phyloP scores from a whole-genome alignment of 108 stramenopile species.

The Cyclotella baltica region DNA sequence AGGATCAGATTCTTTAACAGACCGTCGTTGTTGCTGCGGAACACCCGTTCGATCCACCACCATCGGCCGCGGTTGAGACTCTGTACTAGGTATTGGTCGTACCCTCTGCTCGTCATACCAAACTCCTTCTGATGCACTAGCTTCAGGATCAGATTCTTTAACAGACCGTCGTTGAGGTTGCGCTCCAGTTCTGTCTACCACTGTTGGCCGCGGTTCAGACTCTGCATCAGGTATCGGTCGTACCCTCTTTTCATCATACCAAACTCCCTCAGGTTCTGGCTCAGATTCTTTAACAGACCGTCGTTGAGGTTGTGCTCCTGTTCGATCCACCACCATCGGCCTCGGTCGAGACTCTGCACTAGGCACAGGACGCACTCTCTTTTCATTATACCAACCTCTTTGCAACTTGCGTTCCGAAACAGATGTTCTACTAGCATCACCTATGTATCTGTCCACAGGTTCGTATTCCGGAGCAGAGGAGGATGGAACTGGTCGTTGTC shows the following conservation, averaged over 20 bases:
- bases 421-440: constrained; percentile 13
- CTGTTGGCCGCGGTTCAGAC: neutral
- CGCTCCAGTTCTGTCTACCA: neutral
- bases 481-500: constrained; percentile 21
- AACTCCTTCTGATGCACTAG: too few relatives aligned
- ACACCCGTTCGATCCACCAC: neutral
- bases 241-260: constrained; percentile 1
- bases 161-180: neutral
- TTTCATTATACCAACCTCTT: constrained; percentile 6
- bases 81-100: neutral
- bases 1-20: neutral
- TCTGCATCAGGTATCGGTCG: neutral
- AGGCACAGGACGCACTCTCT: neutral
- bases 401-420: neutral
- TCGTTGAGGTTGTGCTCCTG: neutral
- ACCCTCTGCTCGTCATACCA: neutral
- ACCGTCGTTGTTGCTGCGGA: neutral
- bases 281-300: neutral
- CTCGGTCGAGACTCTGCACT: neutral
- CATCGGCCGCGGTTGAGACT: neutral
- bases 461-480: neutral
- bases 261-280: neutral
- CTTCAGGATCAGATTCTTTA: neutral
- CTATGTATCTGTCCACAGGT: constrained; percentile 17
- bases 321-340: neutral